Evolutionary conservation across 1,139 yeast genomes (phyloP), one percentile per base, ranked within the genome.

Genomic region (Meyerozyma sp.): DNA sequence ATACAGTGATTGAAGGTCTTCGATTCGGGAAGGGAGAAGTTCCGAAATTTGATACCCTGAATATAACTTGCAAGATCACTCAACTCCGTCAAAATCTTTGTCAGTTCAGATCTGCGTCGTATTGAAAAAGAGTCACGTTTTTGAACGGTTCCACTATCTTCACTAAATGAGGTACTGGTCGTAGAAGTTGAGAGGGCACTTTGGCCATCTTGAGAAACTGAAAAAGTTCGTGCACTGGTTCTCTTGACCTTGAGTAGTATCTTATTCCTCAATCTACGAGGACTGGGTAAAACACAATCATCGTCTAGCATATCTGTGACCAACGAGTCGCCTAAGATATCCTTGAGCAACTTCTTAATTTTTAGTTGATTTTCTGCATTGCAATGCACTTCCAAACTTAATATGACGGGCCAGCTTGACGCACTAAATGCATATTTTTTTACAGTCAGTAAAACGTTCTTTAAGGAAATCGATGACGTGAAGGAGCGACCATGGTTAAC

Each of bases 401-500:
- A 58, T 16, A 93, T 84, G 40, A 94, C 67, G 0, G 99, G 99
- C 47, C 74, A 83, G 0, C 94, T 91, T 0, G 96, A 79, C 0
- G 89, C 70, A 16, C 86, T 80, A 61, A 94, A 94, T 0, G 96
- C 95, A 63, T 88, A 89, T 58, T 88, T 84, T 50, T 83, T 77
- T 10, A 93, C 79, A 0, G 90, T 79, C 40, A 75, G 77, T 11
- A 90, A 64, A 1, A 91, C 98, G 51, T 84, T 82, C 16, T 68
- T 62, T 40, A 93, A 75, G 1, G 82, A 78, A 21, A 93, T 79
- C 0, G 90, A 77, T 0, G 84, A 72, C 0, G 98, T 89, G 47
- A 93, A 79, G 0, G 95, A 77, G 43, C 83, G 68, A 0, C 98
- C 98, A 63, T 94, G 99, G 32, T 86, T 84, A 0, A 94, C 97